A percentile compares a stretch with the other conserved stretches of the same genome.
Conservation (phyloP, 2,329 filamentous ascomycete genomes). For the Talaromyces rugulosus region DNA sequence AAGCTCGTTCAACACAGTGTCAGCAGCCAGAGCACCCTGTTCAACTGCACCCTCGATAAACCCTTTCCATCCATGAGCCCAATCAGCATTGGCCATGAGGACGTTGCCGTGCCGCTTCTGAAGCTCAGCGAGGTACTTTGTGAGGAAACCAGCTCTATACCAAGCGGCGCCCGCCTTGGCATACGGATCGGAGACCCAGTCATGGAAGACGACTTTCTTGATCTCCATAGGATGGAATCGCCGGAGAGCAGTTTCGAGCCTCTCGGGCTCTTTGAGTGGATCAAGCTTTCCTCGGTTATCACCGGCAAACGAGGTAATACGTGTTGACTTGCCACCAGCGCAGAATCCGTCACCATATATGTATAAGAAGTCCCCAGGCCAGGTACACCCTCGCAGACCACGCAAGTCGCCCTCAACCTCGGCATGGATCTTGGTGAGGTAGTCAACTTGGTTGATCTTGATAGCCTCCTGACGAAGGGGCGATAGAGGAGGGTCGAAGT, state of each 20-base stretch:
- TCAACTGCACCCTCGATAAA: conserved; percentile 29
- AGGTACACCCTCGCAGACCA: conserved; percentile 13
- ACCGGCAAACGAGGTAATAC: conserved; percentile 12
- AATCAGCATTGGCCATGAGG: conserved; percentile 23
- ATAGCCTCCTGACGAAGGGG: conserved; percentile 17
- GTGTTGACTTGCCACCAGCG: conserved; percentile 11
- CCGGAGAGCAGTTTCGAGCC: conserved; percentile 3
- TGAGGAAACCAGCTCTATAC: conserved; percentile 17
- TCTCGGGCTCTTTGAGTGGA: conserved; percentile 13
- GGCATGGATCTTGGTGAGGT: conserved; percentile 20
- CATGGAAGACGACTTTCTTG: conserved; percentile 16
- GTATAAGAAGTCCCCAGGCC: conserved; percentile 15
- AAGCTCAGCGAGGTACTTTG: conserved; percentile 21
- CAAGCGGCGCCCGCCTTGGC: conserved; percentile 17
- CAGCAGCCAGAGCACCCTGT: conserved; percentile 8
- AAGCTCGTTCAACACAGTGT: conserved; percentile 3
- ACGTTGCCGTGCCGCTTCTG: conserved; percentile 23
- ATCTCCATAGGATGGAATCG: conserved; percentile 14
- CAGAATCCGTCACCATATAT: conserved; percentile 16
- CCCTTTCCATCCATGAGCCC: conserved; percentile 24
- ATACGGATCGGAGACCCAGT: conserved; percentile 25
- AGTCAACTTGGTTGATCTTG: conserved; percentile 14
- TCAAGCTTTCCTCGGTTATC: conserved; percentile 10
- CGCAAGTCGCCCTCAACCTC: conserved; percentile 13
- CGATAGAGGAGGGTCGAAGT: conserved; percentile 18